Percentiles rank a stretch among this genome's conserved stretches.
Conservation (phyloP, 1,139 yeast genomes). For the Yamadazyma sp. region DNA sequence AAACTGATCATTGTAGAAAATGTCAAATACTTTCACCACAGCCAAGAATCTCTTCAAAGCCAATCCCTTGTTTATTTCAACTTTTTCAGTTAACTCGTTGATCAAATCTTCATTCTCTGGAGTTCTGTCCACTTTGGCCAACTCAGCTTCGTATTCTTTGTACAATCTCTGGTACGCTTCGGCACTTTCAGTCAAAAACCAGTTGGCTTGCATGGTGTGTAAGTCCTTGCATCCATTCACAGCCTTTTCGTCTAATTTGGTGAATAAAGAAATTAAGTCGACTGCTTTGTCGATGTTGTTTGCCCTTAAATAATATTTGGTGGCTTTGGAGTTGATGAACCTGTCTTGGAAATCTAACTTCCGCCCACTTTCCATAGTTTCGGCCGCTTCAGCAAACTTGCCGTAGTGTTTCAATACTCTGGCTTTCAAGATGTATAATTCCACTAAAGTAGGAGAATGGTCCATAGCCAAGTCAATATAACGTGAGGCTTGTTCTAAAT, state of each 20-base stretch:
- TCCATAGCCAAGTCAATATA: constrained; percentile 63
- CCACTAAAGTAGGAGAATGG: constrained; percentile 83
- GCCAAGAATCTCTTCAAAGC: constrained; percentile 78
- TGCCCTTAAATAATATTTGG: constrained; percentile 83
- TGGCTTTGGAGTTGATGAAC: constrained; percentile 84
- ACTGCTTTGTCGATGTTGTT: constrained; percentile 75
- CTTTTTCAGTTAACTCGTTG: constrained; percentile 35
- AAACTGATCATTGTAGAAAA: constrained; percentile 78
- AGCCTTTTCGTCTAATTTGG: constrained; percentile 73
- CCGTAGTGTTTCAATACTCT: constrained; percentile 76
- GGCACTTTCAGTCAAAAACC: constrained; percentile 86
- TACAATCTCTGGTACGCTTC: constrained; percentile 61
- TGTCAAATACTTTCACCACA: constrained; percentile 65
- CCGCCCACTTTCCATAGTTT: constrained; percentile 68
- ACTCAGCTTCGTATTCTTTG: constrained; percentile 22
- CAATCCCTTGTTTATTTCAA: constrained; percentile 58
- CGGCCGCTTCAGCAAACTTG: constrained; percentile 59
- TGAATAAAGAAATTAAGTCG: constrained; percentile 72
- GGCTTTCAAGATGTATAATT: constrained; percentile 77
- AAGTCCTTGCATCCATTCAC: constrained; percentile 84
- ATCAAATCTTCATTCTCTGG: constrained; percentile 24
- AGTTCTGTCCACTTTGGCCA: constrained; percentile 8
- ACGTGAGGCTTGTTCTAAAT: constrained; percentile 52
- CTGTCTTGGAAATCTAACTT: constrained; percentile 83
- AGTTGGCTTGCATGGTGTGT: constrained; percentile 86